A percentile compares a stretch with the other conserved stretches of the same genome.
phyloP scores from a whole-genome alignment of 176 grass and related monocot species.

The Luzula sylvatica region DNA sequence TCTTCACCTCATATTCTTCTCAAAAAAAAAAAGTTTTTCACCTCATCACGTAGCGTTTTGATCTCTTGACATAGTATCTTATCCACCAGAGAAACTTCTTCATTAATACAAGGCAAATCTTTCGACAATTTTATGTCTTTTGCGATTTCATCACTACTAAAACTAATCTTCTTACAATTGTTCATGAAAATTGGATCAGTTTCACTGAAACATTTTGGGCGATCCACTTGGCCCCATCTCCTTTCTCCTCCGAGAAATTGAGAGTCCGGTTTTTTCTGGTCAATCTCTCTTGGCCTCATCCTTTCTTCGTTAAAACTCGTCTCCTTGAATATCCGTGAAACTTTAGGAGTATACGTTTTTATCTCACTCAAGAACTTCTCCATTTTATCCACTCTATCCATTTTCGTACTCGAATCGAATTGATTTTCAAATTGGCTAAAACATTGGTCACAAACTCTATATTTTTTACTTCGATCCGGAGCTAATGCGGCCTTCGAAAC shows the following conservation, averaged over 20 bases:
- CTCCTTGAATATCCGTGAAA: conserved; percentile 54
- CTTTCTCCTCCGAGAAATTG: conserved; percentile 22
- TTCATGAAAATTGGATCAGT: neutral
- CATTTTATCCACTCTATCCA: conserved; percentile 35
- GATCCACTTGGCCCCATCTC: conserved; percentile 76
- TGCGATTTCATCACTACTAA: neutral
- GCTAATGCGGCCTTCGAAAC: conserved; percentile 48
- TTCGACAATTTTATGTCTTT: neutral
- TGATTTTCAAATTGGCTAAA: conserved; percentile 51
- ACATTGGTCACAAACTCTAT: conserved; percentile 63
- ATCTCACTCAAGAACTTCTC: conserved; percentile 36
- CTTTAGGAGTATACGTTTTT: conserved; percentile 47
- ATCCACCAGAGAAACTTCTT: conserved; percentile 37
- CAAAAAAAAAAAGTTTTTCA: no score
- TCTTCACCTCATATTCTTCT: no score
- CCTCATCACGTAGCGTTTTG: conserved; percentile 53
- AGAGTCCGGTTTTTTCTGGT: conserved; percentile 17
- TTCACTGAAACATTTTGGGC: conserved; percentile 29
- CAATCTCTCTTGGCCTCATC: conserved; percentile 7
- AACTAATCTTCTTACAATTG: conserved; percentile 10
- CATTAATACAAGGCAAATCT: conserved; percentile 6
- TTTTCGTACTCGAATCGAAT: conserved; percentile 23
- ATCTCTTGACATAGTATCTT: conserved; percentile 57
- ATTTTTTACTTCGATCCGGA: conserved; percentile 49
- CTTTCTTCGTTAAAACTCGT: conserved; percentile 36